Evolutionary conservation across 208 protist genomes (phyloP), one percentile per base, ranked within the genome.

Genomic region (Novymonas esmeraldas): DNA sequence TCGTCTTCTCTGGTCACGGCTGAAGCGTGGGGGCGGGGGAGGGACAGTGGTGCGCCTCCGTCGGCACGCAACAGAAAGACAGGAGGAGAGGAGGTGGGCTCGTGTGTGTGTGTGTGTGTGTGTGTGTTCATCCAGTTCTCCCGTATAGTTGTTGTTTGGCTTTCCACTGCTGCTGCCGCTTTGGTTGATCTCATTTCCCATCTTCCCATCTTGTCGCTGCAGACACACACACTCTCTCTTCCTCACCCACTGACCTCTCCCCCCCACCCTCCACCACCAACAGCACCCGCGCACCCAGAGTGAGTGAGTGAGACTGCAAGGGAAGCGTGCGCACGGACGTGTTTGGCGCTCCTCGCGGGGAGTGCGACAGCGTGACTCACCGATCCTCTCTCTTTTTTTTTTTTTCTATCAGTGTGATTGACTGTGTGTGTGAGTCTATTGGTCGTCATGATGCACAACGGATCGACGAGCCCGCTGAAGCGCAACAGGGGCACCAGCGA

Each of bases 381-480:
- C n/a, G n/a, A n/a, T n/a, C n/a, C n/a, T n/a, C n/a, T n/a, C n/a
- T 20, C 52, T 41, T 29, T 26, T 3, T 41, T 42, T 52, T 52
- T 26, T 14, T 14, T 26, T 28, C 20, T 14, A 5, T 52, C n/a
- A n/a, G n/a, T n/a, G n/a, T n/a, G n/a, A n/a, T n/a, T n/a, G n/a
- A n/a, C n/a, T n/a, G n/a, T n/a, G n/a, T n/a, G n/a, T n/a, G n/a
- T n/a, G n/a, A n/a, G n/a, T n/a, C n/a, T n/a, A n/a, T n/a, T n/a
- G n/a, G n/a, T n/a, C n/a, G n/a, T n/a, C 36, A 75, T 75, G 70
- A 6, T 57, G 13, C 62, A 48, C 28, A 24, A 65, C 39, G 58
- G 50, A 45, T 24, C 33, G 5, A 69, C 57, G 16, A 69, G 70
- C 36, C 70, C 70, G 0, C 60, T 75, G 49, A 75, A 75, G 70